Conservation (phyloP, 108 stramenopile species). For the Poteriospumella lacustris region DNA sequence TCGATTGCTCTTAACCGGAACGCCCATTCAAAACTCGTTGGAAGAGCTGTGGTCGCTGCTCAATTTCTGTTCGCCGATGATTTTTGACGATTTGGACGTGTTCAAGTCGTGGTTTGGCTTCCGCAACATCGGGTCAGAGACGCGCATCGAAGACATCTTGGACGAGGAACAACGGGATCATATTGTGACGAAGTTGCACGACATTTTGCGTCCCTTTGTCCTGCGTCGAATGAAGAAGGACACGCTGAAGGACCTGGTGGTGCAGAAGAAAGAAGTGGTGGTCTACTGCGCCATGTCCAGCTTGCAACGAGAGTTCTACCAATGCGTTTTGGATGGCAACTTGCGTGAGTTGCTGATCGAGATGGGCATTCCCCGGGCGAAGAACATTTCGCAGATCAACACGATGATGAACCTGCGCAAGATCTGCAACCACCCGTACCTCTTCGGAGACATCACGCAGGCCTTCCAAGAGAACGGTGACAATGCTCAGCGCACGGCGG, state of each 20-base stretch:
- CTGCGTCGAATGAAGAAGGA: conserved; percentile 85
- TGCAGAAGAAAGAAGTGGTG: conserved; percentile 88
- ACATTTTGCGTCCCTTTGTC: conserved; percentile 91
- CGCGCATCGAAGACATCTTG: conserved; percentile 78
- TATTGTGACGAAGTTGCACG: conserved; percentile 89
- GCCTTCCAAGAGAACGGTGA: not conserved
- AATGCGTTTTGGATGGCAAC: conserved; percentile 59
- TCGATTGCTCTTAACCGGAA: conserved; percentile 85
- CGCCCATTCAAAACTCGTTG: conserved; percentile 83
- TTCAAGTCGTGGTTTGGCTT: conserved; percentile 97
- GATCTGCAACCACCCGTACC: conserved; percentile 90
- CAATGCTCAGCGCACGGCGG: conserved; percentile 26
- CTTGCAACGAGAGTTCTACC: conserved; percentile 57
- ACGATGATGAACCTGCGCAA: conserved; percentile 90
- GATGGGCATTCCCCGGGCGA: not conserved
- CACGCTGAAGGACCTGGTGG: conserved; percentile 73
- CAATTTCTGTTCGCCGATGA: conserved; percentile 94
- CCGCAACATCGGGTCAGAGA: conserved; percentile 88
- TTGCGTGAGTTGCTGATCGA: conserved; percentile 33
- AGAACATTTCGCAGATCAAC: conserved; percentile 63
- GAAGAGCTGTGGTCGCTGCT: conserved; percentile 95
- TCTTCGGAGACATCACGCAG: conserved; percentile 73
- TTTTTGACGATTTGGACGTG: conserved; percentile 91
- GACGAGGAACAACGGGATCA: conserved; percentile 75
- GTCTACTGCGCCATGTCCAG: conserved; percentile 88